Evolutionary conservation across 2,329 filamentous ascomycete genomes (phyloP).

Genomic region (Juglanconis juglandina): DNA sequence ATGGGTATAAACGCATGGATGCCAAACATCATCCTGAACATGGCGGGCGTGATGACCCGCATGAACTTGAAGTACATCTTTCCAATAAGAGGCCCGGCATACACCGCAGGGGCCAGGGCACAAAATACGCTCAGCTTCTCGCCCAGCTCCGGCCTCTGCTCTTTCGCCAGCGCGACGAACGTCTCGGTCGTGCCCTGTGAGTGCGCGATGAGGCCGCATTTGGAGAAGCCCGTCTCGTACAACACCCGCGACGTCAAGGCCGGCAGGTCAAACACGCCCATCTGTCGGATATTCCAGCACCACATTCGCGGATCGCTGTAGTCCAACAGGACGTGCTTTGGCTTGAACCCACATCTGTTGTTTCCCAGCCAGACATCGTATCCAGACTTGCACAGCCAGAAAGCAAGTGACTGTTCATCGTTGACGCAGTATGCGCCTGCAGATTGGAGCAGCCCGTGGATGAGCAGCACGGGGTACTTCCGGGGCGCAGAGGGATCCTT

Average conservation of each 20-base stretch:
- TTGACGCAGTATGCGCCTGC: slow-evolving; percentile 86
- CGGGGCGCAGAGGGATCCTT: slow-evolving; percentile 39
- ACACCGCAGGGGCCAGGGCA: slow-evolving; percentile 83
- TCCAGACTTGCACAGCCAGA: slow-evolving; percentile 86
- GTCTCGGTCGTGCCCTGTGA: slow-evolving; percentile 90
- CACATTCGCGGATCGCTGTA: slow-evolving; percentile 86
- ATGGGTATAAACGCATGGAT: slow-evolving; percentile 91
- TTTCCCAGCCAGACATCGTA: slow-evolving; percentile 97
- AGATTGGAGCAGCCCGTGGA: slow-evolving; percentile 86
- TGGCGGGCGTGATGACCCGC: slow-evolving; percentile 68
- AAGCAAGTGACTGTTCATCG: slow-evolving; percentile 84
- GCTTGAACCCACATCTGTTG: slow-evolving; percentile 82
- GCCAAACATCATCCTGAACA: slow-evolving; percentile 82
- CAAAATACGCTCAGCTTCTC: slow-evolving; percentile 85
- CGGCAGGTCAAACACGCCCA: slow-evolving; percentile 85
- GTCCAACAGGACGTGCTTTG: slow-evolving; percentile 68
- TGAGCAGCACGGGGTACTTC: slow-evolving; percentile 79
- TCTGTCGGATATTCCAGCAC: slow-evolving; percentile 93
- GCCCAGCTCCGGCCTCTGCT: slow-evolving; percentile 81
- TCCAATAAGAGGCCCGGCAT: slow-evolving; percentile 79
- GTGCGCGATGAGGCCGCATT: slow-evolving; percentile 79
- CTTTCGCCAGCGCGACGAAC: slow-evolving; percentile 82
- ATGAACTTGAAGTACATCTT: slow-evolving; percentile 93
- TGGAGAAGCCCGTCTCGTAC: slow-evolving; percentile 75
- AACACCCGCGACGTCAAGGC: slow-evolving; percentile 78